Evolutionary conservation across 768 basidiomycete genomes (phyloP), one percentile per base, ranked within the genome.

Genomic region (Mycena indigotica): DNA sequence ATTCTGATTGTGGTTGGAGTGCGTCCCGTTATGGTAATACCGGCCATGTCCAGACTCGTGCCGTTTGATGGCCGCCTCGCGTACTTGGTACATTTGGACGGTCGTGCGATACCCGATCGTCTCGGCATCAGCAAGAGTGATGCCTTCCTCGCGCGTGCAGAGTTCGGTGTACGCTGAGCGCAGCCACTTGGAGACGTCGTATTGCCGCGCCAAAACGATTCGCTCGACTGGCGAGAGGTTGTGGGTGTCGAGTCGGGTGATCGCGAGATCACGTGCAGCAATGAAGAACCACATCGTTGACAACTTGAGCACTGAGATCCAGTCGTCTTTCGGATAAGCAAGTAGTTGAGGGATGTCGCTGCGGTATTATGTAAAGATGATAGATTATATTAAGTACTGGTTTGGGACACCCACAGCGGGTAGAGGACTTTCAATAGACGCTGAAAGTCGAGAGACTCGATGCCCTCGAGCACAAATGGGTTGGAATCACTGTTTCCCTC

Each of bases 181-280:
- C 5, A 75, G 62, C 75, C 78, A 79, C 3, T 53, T 29, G 12
- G 65, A 52, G 15, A 80, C 70, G 17, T 70, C 65, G 45, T 70
- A 70, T 32, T 67, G 57, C 12, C 65, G 60, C 2, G 72, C 73
- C 2, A 78, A 62, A 3, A 50, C 51, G 29, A 78, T 64, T 50
- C 69, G 72, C 30, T 70, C 65, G 19, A 69, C 60, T 19, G 66
- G 58, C 16, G 62, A 60, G 24, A 69, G 50, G 5, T 48, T 30
- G 4, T 48, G 46, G 5, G 19, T 25, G 19, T 40, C 53, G 17
- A 78, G 55, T 5, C 62, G 55, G 13, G 63, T 4, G 21, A 75
- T 60, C 10, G 75, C 71, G 24, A 66, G 56, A 10, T 64, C 52
- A 28, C 67, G 60, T 19, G 72, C 50, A 23, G 53, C 28, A 16